phyloP scores from a whole-genome alignment of 2,329 filamentous ascomycete species.

The Cladobotryum mycophilum region DNA sequence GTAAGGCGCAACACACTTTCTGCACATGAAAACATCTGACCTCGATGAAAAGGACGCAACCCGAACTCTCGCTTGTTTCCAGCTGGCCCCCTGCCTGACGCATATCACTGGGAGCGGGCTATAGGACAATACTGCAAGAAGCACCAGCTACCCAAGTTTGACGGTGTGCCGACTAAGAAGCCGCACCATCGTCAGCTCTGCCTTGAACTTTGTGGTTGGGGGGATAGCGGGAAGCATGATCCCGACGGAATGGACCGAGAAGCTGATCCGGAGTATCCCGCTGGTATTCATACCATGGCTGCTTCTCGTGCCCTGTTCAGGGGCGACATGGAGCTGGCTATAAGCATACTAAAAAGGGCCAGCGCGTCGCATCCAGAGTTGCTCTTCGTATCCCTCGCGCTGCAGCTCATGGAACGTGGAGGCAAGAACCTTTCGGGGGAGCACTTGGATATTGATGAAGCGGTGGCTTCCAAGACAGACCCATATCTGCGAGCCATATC shows the following conservation, averaged over 20 bases:
- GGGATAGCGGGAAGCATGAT: constrained; percentile 47
- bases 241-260: constrained; percentile 38
- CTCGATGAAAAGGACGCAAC: constrained; percentile 37
- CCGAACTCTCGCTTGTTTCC: constrained; percentile 42
- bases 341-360: constrained; percentile 62
- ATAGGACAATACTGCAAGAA: constrained; percentile 59
- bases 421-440: constrained; percentile 38
- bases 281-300: constrained; percentile 61
- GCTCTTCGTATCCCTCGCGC: constrained; percentile 59
- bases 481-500: constrained; percentile 76
- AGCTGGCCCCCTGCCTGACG: constrained; percentile 40
- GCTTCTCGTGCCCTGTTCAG: constrained; percentile 71
- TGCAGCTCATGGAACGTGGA: constrained; percentile 55
- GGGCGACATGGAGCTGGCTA: constrained; percentile 60
- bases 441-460: constrained; percentile 53
- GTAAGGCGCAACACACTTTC: constrained; percentile 30
- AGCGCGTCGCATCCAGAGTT: constrained; percentile 58
- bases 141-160: constrained; percentile 55
- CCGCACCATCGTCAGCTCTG: constrained; percentile 69
- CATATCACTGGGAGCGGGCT: constrained; percentile 52
- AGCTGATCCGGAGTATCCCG: constrained; percentile 41
- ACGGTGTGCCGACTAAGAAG: constrained; percentile 56
- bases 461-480: constrained; percentile 59
- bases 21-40: background rate
- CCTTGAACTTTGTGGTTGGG: constrained; percentile 68